Percentiles rank a stretch among this genome's conserved stretches.
These are phyloP conservation scores for Rhizopogon roseolus DNA, from an alignment of 768 basidiomycete species.

Conservation along the genomic window DNA sequence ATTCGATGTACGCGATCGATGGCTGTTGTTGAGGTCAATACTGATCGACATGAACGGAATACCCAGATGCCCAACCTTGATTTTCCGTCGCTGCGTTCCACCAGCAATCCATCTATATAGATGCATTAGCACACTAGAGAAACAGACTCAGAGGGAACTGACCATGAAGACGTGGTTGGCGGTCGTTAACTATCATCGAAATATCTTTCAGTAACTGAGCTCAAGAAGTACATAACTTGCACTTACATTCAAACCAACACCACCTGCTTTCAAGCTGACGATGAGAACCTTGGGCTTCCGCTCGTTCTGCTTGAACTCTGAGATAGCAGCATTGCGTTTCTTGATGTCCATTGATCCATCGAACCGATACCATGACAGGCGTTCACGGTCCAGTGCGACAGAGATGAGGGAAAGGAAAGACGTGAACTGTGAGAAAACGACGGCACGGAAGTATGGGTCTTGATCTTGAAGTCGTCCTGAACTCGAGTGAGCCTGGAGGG, in stretches of 20 bases:
- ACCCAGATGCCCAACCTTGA: slow-evolving; percentile 48
- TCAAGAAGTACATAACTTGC: not conserved
- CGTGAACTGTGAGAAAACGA: slow-evolving; percentile 90
- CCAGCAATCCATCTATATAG: slow-evolving; percentile 82
- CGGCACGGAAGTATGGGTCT: slow-evolving; percentile 74
- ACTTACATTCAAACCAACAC: slow-evolving; percentile 82
- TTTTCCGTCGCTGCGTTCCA: slow-evolving; percentile 84
- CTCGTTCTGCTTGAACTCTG: slow-evolving; percentile 68
- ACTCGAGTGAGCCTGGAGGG: not conserved
- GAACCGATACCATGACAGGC: slow-evolving; percentile 69
- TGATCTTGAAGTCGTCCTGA: slow-evolving; percentile 60
- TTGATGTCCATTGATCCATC: slow-evolving; percentile 92
- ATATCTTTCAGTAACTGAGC: slow-evolving; percentile 2
- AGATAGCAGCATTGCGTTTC: slow-evolving; percentile 69
- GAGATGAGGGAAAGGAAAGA: slow-evolving; percentile 84
- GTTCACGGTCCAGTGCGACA: slow-evolving; percentile 61
- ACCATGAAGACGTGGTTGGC: slow-evolving; percentile 90
- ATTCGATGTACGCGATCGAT: slow-evolving; percentile 85
- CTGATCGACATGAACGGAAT: not conserved
- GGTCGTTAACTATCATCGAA: slow-evolving; percentile 50
- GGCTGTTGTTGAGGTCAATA: slow-evolving; percentile 37
- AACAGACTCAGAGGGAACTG: slow-evolving; percentile 6
- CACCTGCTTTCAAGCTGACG: slow-evolving; percentile 85
- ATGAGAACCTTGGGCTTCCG: slow-evolving; percentile 72
- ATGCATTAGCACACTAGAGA: slow-evolving; percentile 2